These are phyloP conservation scores for Comarum palustre DNA, from an alignment of 306 rosid species.

Conservation along the genomic window DNA sequence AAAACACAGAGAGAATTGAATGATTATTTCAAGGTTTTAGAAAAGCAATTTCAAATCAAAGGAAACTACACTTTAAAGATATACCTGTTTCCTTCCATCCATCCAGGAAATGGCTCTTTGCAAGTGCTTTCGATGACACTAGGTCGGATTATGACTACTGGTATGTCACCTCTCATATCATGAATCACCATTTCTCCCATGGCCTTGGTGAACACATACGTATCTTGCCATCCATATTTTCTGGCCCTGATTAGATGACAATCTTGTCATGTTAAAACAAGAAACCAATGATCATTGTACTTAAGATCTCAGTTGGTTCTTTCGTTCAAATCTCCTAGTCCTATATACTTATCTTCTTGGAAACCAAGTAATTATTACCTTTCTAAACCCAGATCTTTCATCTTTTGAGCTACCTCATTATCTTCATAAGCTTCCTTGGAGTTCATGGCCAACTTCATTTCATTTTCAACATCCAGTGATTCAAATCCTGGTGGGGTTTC, in stretches of 20 bases:
- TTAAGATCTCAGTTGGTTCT: background rate
- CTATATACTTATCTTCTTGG: background rate
- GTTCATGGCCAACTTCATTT: conserved; percentile 55
- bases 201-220: conserved; percentile 93
- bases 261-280: background rate
- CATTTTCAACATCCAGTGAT: conserved; percentile 68
- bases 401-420: conserved; percentile 54
- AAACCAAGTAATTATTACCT: conserved; percentile 40
- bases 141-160: conserved; percentile 79
- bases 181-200: conserved; percentile 98
- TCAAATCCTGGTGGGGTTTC: conserved; percentile 36
- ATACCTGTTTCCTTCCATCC: conserved; percentile 98
- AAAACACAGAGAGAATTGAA: conserved; percentile 3
- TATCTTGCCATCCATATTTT: conserved; percentile 90
- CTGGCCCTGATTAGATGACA: conserved; percentile 52
- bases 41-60: conserved; percentile 13
- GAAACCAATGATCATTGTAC: background rate
- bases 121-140: conserved; percentile 95
- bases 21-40: conserved; percentile 20
- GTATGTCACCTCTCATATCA: conserved; percentile 70
- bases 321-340: background rate
- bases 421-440: conserved; percentile 45
- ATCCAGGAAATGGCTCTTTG: conserved; percentile 87
- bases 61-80: background rate
- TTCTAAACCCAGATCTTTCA: conserved; percentile 74